These are phyloP conservation scores for Apiosordaria backusii DNA, from an alignment of 495 filamentous ascomycete species.

Conservation along the genomic window DNA sequence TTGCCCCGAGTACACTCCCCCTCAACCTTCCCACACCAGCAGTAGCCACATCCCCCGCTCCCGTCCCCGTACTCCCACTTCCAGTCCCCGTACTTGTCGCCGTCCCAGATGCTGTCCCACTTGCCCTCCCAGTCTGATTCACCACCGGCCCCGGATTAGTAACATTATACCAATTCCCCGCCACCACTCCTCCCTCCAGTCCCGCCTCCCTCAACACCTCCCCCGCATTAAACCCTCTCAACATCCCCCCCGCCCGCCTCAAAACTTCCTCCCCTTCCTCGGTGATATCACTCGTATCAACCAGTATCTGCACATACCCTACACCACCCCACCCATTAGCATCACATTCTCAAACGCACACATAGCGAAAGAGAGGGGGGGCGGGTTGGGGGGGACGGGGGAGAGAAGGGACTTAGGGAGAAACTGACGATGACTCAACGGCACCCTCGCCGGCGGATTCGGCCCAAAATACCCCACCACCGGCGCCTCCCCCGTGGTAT, in stretches of 20 bases:
- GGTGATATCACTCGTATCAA: slow-evolving; percentile 36
- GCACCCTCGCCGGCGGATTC: slow-evolving; percentile 38
- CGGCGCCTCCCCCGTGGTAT: slow-evolving; percentile 24
- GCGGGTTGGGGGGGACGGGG: too few species aligned
- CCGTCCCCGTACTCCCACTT: slow-evolving; percentile 3
- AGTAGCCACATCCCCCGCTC: neutral
- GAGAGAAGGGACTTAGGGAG: too few species aligned
- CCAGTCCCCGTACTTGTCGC: neutral
- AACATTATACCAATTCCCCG: slow-evolving; percentile 45
- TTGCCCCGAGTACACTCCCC: neutral
- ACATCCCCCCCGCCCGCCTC: slow-evolving; percentile 28
- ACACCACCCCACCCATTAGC: too few species aligned
- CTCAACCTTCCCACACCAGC: neutral
- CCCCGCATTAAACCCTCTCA: slow-evolving; percentile 31
- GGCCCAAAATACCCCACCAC: slow-evolving; percentile 36
- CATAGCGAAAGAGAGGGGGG: too few species aligned
- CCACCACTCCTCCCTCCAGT: slow-evolving; percentile 34
- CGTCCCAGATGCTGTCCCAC: neutral
- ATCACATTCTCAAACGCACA: too few species aligned
- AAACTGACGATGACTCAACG: slow-evolving; percentile 43
- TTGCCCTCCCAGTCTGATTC: neutral
- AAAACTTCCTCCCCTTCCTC: slow-evolving; percentile 25
- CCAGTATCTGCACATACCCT: slow-evolving; percentile 40
- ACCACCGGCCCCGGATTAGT: slow-evolving; percentile 40
- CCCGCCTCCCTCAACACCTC: slow-evolving; percentile 31